phyloP scores from a whole-genome alignment of 768 basidiomycete species.

The Kwoniella dejecticola region DNA sequence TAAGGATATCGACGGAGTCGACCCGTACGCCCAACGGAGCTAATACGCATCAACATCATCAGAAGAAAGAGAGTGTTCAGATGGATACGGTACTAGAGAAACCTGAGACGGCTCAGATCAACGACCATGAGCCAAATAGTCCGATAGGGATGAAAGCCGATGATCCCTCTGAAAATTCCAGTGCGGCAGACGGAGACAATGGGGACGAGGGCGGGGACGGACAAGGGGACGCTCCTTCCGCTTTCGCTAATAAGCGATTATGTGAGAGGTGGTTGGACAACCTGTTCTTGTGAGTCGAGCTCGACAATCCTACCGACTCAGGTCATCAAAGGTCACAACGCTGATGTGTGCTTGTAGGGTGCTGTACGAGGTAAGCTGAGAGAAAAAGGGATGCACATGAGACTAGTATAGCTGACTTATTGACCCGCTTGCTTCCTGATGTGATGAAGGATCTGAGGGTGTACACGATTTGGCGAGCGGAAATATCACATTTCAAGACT shows the following conservation, averaged over 20 bases:
- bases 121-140: slow-evolving; percentile 27
- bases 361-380: slow-evolving; percentile 75
- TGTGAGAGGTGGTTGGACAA: slow-evolving; percentile 97
- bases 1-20: slow-evolving; percentile 73
- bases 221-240: slow-evolving; percentile 58
- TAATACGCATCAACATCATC: slow-evolving; percentile 42
- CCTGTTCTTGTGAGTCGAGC: slow-evolving; percentile 60
- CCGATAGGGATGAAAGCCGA: slow-evolving; percentile 28
- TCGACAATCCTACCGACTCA: neutral
- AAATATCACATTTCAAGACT: slow-evolving; percentile 97
- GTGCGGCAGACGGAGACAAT: slow-evolving; percentile 44
- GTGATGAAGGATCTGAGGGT: slow-evolving; percentile 78
- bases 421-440: slow-evolving; percentile 35
- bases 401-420: no score
- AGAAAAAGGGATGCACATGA: neutral
- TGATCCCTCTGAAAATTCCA: slow-evolving; percentile 27
- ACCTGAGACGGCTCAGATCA: slow-evolving; percentile 46
- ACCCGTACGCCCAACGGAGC: slow-evolving; percentile 38
- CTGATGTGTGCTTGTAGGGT: slow-evolving; percentile 65
- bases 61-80: slow-evolving; percentile 29
- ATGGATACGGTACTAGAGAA: slow-evolving; percentile 44
- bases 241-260: slow-evolving; percentile 92
- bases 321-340: neutral
- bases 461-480: slow-evolving; percentile 98
- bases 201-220: slow-evolving; percentile 51